Conservation (phyloP, 495 filamentous ascomycete genomes). For the Hyaloscypha bicolor region DNA sequence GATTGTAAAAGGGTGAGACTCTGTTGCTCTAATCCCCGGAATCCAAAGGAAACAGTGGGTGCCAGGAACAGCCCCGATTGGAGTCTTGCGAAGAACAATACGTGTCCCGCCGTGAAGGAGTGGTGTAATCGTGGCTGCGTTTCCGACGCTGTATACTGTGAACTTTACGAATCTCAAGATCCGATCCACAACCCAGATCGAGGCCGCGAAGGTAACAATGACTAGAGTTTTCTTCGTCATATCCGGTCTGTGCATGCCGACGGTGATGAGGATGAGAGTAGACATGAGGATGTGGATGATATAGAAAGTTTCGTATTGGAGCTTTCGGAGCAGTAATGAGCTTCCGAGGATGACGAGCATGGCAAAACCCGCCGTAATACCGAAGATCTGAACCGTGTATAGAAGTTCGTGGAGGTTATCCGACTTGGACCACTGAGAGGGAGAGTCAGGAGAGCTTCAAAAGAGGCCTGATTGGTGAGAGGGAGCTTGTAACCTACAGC, state of each 20-base stretch:
- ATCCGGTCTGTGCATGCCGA: constrained; percentile 56
- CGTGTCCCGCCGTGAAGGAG: constrained; percentile 58
- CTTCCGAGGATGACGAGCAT: constrained; percentile 44
- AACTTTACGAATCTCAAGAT: constrained; percentile 49
- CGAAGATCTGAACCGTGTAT: constrained; percentile 44
- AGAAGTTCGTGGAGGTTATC: constrained; percentile 32
- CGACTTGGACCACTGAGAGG: constrained; percentile 10
- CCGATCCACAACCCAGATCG: constrained; percentile 55
- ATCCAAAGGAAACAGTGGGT: constrained; percentile 65
- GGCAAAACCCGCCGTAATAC: constrained; percentile 51
- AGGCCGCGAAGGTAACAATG: constrained; percentile 46
- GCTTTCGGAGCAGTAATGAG: constrained; percentile 39
- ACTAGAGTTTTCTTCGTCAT: constrained; percentile 40
- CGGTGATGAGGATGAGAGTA: constrained; percentile 48
- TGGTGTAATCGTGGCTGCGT: constrained; percentile 54
- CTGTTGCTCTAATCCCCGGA: constrained; percentile 54
- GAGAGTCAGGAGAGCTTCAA: not conserved
- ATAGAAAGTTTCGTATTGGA: constrained; percentile 61
- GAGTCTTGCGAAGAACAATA: constrained; percentile 51
- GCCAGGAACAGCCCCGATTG: constrained; percentile 48
- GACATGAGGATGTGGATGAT: constrained; percentile 55
- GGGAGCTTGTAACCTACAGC: constrained; percentile 15
- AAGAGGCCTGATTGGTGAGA: not conserved
- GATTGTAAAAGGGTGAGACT: constrained; percentile 66
- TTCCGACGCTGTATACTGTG: constrained; percentile 53